Conservation (phyloP, 768 basidiomycete species). For the Crucibulum laeve region DNA sequence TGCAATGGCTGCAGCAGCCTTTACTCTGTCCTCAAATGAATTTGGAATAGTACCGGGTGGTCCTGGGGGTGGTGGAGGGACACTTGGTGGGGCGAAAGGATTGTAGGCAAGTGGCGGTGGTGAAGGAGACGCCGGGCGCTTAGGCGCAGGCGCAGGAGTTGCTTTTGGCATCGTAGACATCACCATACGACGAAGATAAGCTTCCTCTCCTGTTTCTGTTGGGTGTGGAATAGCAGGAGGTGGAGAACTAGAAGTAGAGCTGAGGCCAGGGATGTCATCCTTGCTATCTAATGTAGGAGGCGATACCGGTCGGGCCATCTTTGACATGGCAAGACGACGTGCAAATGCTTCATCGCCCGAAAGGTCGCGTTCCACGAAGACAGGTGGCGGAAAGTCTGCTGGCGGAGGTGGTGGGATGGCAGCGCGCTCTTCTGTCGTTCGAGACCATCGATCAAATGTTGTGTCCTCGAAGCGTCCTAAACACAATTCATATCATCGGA, state of each 20-base stretch:
- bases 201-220: conserved; percentile 61
- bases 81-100: conserved; percentile 61
- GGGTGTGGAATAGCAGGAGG: conserved; percentile 10
- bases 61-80: conserved; percentile 52
- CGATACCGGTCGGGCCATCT: conserved; percentile 16
- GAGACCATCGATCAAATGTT: conserved; percentile 47
- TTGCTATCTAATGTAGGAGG: conserved; percentile 13
- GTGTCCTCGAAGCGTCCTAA: conserved; percentile 45
- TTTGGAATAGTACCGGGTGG: conserved; percentile 30
- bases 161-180: conserved; percentile 38
- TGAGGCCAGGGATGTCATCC: conserved; percentile 15
- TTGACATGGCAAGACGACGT: conserved; percentile 70
- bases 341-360: conserved; percentile 82
- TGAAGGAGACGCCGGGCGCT: conserved; percentile 30
- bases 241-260: conserved; percentile 1
- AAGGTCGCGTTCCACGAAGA: conserved; percentile 37
- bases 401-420: conserved; percentile 16
- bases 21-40: conserved; percentile 62
- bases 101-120: conserved; percentile 61
- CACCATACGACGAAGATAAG: conserved; percentile 57
- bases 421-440: conserved; percentile 35
- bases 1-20: conserved; percentile 80
- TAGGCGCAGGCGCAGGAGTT: conserved; percentile 18
- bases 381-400: conserved; percentile 23
- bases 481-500: conserved; percentile 6